Evolutionary conservation across 257 asterid genomes (phyloP).

Genomic region (Nicotiana undulata): DNA sequence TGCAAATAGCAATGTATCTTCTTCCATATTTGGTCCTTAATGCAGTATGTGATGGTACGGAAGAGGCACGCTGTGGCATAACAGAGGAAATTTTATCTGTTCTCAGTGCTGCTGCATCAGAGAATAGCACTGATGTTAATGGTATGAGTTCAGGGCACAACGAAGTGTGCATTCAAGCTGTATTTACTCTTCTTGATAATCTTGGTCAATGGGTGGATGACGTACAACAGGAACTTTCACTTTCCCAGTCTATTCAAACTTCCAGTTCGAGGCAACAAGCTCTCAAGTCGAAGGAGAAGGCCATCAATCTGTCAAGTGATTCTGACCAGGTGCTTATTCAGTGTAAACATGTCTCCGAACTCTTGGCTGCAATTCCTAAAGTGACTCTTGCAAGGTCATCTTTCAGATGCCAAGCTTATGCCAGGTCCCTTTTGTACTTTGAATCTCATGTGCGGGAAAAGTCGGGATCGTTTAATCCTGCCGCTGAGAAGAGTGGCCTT

Average conservation of each 20-base stretch:
- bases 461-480: slow-evolving; percentile 91
- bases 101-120: slow-evolving; percentile 76
- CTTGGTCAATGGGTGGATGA: slow-evolving; percentile 99
- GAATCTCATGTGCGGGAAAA: slow-evolving; percentile 80
- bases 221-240: slow-evolving; percentile 80
- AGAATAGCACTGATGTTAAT: slow-evolving; percentile 38
- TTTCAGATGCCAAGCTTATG: slow-evolving; percentile 95
- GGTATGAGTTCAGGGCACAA: slow-evolving; percentile 67
- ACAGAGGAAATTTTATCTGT: slow-evolving; percentile 78
- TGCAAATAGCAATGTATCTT: slow-evolving; percentile 94
- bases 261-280: slow-evolving; percentile 50
- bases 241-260: slow-evolving; percentile 67
- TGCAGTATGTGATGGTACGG: slow-evolving; percentile 85
- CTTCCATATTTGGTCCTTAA: slow-evolving; percentile 85
- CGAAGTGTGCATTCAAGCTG: slow-evolving; percentile 96
- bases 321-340: slow-evolving; percentile 62
- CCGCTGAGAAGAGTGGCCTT: slow-evolving; percentile 71
- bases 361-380: slow-evolving; percentile 83
- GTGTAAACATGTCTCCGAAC: slow-evolving; percentile 75
- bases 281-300: slow-evolving; percentile 53
- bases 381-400: slow-evolving; percentile 90
- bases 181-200: slow-evolving; percentile 91
- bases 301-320: slow-evolving; percentile 25
- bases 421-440: slow-evolving; percentile 81
- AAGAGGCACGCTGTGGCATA: slow-evolving; percentile 85